Base-by-base conservation (phyloP, 192 early-diverging fungal genomes). In the Chytriomyces confervae region DNA sequence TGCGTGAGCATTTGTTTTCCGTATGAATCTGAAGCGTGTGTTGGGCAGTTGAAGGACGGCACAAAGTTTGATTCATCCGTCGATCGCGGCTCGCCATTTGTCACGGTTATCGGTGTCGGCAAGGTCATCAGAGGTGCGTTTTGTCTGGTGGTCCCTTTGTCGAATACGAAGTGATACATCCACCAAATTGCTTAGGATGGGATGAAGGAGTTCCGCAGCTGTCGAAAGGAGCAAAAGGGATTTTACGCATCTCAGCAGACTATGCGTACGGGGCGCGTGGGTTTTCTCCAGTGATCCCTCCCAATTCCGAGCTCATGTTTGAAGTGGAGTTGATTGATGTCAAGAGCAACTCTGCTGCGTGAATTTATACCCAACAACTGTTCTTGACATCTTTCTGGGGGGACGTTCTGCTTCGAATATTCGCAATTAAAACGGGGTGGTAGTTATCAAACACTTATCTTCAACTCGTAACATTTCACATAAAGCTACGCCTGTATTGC, bases 191-290 rank as follows among this genome's bases (percentile, higher is more conserved):
- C 29, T 36, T 18, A 57, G 80, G 83, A 10, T 93, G 93, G 93
- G 91, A 91, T 79, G 86, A 91, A 88, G 96, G 95, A 82, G 95
- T 99, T 62, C 94, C 95, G 20, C 85, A 95, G 84, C 90, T 99
- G 91, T 95, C 92, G 66, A 77, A 96, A 36, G 96, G 96, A 77
- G 91, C 97, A 87, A 86, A 88, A 75, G 95, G 95, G 62, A 94
- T 84, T 73, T 86, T 99, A 29, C 88, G 86, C 69, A 96, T 96
- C 80, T 90, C 93, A 51, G 82, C 91, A 72, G 95, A 95, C 80
- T 94, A 86, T 82, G 94, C 87, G 62, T 96, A 97, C 71, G 95
- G 95, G 65, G 88, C 87, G 49, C 83, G 91, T 29, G 94, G 94
- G 61, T 83, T 91, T 50, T 88, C 90, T 9, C 88, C 89, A 23